Percentiles rank a stretch among this genome's conserved stretches.
phyloP scores from a whole-genome alignment of 305 asterid species.

The Ilex paraguariensis region DNA sequence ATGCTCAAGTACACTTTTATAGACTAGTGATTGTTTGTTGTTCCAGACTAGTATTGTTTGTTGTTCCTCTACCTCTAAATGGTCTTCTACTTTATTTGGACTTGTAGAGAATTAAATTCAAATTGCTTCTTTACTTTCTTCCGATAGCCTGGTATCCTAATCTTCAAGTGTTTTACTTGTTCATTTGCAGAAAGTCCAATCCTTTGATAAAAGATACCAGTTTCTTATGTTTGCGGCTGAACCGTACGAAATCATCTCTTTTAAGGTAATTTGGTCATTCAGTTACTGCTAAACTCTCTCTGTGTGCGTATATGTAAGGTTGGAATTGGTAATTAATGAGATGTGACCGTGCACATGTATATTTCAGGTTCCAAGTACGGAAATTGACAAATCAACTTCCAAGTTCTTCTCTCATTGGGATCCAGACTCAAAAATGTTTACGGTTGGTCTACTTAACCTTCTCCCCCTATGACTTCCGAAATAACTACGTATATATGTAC shows the following conservation, averaged over 20 bases:
- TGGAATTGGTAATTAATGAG: slow-evolving; percentile 1
- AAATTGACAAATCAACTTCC: slow-evolving; percentile 94
- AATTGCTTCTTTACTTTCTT: background rate
- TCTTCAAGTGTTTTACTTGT: background rate
- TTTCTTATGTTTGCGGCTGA: slow-evolving; percentile 90
- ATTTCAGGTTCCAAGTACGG: slow-evolving; percentile 86
- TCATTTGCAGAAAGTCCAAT: slow-evolving; percentile 61
- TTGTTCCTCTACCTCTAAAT: background rate
- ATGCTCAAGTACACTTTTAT: background rate
- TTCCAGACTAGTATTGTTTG: background rate
- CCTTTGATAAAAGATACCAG: slow-evolving; percentile 84
- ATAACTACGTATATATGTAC: no score
- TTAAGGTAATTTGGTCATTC: slow-evolving; percentile 49
- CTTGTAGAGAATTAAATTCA: background rate
- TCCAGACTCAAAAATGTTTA: slow-evolving; percentile 96
- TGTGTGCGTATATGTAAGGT: background rate
- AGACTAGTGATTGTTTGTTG: background rate
- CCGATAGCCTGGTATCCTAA: background rate
- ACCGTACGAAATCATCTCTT: slow-evolving; percentile 86
- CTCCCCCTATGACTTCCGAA: background rate
- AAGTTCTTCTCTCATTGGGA: slow-evolving; percentile 99
- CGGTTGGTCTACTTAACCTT: slow-evolving; percentile 37
- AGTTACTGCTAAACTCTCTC: background rate
- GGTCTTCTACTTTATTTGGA: background rate
- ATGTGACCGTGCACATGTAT: slow-evolving; percentile 5